These are phyloP conservation scores for Pachyrhizus erosus DNA, from an alignment of 306 rosid genomes.

Conservation along the genomic window DNA sequence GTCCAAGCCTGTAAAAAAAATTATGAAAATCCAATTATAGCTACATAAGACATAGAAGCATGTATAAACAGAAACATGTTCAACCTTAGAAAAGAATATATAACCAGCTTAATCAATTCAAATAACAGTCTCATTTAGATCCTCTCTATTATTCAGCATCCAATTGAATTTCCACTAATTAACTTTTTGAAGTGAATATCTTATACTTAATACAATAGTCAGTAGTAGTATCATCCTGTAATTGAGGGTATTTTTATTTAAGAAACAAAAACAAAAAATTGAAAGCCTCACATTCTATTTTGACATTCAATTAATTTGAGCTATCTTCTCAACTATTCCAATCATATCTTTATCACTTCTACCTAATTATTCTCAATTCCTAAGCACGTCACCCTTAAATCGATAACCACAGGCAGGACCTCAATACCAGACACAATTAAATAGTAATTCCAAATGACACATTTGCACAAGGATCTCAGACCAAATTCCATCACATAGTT, in stretches of 20 bases:
- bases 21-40: background rate
- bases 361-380: background rate
- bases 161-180: constrained; percentile 2
- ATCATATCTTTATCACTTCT: background rate
- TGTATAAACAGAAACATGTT: background rate
- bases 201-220: background rate
- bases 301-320: background rate
- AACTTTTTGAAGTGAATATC: background rate
- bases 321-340: background rate
- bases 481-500: background rate
- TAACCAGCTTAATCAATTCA: constrained; percentile 15
- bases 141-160: constrained; percentile 1
- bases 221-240: background rate
- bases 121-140: constrained; percentile 15
- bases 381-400: background rate
- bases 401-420: background rate
- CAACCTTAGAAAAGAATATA: background rate
- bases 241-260: background rate
- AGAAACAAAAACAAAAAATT: background rate
- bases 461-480: constrained; percentile 10
- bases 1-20: background rate
- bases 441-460: constrained; percentile 9
- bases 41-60: background rate
- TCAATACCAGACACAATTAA: background rate
- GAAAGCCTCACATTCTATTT: background rate